phyloP scores from a whole-genome alignment of 2,329 filamentous ascomycete genomes.

The Claviceps digitariae region DNA sequence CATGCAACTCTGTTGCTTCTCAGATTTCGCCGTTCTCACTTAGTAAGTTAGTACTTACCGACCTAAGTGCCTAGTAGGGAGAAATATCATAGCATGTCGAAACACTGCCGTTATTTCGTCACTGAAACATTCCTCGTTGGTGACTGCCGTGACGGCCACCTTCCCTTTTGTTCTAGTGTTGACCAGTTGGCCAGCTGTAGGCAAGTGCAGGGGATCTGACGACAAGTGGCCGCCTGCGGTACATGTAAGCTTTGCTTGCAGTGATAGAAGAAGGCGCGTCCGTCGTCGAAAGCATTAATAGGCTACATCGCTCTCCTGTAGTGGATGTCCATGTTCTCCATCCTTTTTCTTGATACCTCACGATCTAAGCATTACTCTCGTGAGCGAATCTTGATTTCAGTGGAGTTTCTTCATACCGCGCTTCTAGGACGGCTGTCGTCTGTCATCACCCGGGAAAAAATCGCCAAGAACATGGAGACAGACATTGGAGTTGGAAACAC shows the following conservation, averaged over 20 bases:
- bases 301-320: not conserved
- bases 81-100: not conserved
- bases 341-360: not conserved
- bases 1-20: not conserved
- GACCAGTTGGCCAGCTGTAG: not conserved
- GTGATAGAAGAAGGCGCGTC: not conserved
- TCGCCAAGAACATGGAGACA: not conserved
- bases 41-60: no score
- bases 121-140: not conserved
- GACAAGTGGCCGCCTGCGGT: not conserved
- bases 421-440: not conserved
- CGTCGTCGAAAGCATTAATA: not conserved
- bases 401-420: not conserved
- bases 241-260: not conserved
- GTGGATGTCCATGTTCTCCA: not conserved
- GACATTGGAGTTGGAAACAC: not conserved
- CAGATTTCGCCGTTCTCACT: not conserved
- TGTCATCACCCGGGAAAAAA: not conserved
- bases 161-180: not conserved
- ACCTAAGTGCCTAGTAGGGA: no score
- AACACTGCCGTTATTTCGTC: not conserved
- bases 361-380: not conserved
- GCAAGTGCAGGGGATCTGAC: not conserved
- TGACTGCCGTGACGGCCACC: not conserved
- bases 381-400: not conserved